phyloP scores from a whole-genome alignment of 805 yeast species.

The Spathaspora passalidarum region DNA sequence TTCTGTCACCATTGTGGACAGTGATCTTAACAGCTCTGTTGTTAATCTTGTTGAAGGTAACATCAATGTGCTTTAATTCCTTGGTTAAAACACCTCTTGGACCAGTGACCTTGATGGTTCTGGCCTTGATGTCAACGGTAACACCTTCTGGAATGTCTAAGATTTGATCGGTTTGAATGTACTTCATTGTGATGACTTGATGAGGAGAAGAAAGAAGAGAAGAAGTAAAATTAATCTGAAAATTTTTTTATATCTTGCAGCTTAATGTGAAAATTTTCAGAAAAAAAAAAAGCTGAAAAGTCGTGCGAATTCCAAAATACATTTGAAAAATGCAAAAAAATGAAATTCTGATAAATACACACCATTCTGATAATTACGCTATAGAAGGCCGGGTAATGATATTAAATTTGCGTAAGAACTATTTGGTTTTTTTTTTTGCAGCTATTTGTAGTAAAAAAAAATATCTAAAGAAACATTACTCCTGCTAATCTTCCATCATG shows the following conservation, averaged over 20 bases:
- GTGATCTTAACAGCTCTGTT: constrained; percentile 77
- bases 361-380: neutral
- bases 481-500: too few relatives aligned
- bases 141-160: constrained; percentile 91
- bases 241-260: neutral
- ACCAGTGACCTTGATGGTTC: constrained; percentile 86
- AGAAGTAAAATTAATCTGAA: constrained; percentile 1
- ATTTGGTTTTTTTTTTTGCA: neutral
- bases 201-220: constrained; percentile 1
- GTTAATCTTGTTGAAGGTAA: constrained; percentile 80
- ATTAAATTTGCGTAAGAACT: too few relatives aligned
- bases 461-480: too few relatives aligned
- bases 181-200: constrained; percentile 56
- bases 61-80: constrained; percentile 92
- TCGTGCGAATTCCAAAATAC: neutral
- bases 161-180: constrained; percentile 82
- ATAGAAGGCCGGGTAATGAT: neutral
- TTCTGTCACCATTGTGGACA: constrained; percentile 99
- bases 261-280: neutral
- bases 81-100: constrained; percentile 95
- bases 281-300: neutral
- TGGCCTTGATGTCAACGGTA: constrained; percentile 85
- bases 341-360: neutral
- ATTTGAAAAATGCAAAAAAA: neutral
- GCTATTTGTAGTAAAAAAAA: too few relatives aligned